Percentiles rank a stretch among this genome's conserved stretches.
These are phyloP conservation scores for Fonsecaea monophora DNA, from an alignment of 2,329 filamentous ascomycete genomes.

Conservation along the genomic window DNA sequence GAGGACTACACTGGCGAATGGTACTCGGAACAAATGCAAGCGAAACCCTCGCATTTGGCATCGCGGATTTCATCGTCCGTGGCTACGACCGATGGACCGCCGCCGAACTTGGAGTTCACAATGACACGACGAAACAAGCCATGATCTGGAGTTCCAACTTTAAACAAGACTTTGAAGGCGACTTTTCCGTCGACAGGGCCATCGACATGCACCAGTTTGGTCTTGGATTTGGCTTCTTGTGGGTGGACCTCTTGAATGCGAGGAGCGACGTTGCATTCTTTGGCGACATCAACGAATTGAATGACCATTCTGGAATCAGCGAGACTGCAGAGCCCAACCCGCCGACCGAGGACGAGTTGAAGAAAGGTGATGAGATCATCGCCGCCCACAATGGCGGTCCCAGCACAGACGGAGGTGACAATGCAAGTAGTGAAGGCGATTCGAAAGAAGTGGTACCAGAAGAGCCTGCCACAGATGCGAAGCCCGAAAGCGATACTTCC, in stretches of 20 bases:
- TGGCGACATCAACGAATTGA: conserved; percentile 35
- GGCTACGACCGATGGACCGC: conserved; percentile 36
- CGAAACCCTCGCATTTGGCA: conserved; percentile 37
- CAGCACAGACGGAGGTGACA: neutral
- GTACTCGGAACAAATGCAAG: conserved; percentile 31
- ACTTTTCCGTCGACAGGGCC: conserved; percentile 33
- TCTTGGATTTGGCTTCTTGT: conserved; percentile 39
- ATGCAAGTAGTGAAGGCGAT: neutral
- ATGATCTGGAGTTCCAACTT: conserved; percentile 42
- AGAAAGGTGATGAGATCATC: conserved; percentile 33
- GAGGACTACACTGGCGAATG: conserved; percentile 36
- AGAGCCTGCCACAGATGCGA: conserved; percentile 7
- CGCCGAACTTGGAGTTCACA: conserved; percentile 25
- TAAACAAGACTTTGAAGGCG: conserved; percentile 39
- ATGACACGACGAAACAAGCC: conserved; percentile 34
- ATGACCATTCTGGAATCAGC: conserved; percentile 35
- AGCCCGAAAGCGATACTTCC: conserved; percentile 14
- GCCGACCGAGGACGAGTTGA: conserved; percentile 38
- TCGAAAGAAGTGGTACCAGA: neutral
- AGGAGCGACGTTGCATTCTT: conserved; percentile 36
- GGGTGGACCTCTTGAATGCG: conserved; percentile 38
- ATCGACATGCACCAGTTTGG: conserved; percentile 42
- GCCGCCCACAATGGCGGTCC: conserved; percentile 13
- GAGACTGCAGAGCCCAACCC: conserved; percentile 35
- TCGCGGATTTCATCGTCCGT: conserved; percentile 38